A percentile compares a stretch with the other conserved stretches of the same genome.
These are phyloP conservation scores for Xeromyces bisporus DNA, from an alignment of 495 filamentous ascomycete species.

Conservation along the genomic window DNA sequence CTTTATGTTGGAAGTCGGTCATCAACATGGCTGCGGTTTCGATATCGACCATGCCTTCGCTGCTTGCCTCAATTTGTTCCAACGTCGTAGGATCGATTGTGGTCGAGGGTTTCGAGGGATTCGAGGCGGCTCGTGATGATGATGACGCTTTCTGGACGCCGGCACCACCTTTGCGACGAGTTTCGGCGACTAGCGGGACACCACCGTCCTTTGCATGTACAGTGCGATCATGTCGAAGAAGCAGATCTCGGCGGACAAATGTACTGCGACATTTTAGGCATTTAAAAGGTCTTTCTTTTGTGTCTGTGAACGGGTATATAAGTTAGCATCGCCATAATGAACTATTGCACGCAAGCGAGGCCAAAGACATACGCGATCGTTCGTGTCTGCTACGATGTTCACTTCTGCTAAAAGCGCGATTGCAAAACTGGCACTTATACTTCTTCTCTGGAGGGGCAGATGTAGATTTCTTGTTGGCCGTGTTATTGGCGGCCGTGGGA, in stretches of 20 bases:
- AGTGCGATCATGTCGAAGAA: conserved; percentile 93
- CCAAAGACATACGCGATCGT: conserved; percentile 71
- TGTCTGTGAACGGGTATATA: conserved; percentile 42
- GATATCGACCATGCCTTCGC: conserved; percentile 89
- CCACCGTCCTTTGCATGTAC: conserved; percentile 98
- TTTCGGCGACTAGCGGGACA: conserved; percentile 83
- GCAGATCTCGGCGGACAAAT: conserved; percentile 89
- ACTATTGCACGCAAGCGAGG: background rate
- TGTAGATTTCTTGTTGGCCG: conserved; percentile 41
- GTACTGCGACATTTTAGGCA: conserved; percentile 96
- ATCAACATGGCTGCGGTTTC: conserved; percentile 98
- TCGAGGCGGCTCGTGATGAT: conserved; percentile 27
- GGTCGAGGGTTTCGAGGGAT: conserved; percentile 65
- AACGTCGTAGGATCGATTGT: conserved; percentile 74
- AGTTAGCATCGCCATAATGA: background rate
- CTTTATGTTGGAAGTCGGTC: conserved; percentile 96
- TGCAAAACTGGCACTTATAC: conserved; percentile 99
- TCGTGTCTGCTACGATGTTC: conserved; percentile 96
- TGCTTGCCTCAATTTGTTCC: conserved; percentile 88
- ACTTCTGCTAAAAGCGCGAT: conserved; percentile 88
- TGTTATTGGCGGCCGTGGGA: conserved; percentile 46
- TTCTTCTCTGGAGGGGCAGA: conserved; percentile 78
- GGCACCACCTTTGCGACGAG: conserved; percentile 64
- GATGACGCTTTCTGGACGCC: conserved; percentile 40
- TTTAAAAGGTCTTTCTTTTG: conserved; percentile 97